phyloP scores from a whole-genome alignment of 306 rosid species.

The Neltuma alba region DNA sequence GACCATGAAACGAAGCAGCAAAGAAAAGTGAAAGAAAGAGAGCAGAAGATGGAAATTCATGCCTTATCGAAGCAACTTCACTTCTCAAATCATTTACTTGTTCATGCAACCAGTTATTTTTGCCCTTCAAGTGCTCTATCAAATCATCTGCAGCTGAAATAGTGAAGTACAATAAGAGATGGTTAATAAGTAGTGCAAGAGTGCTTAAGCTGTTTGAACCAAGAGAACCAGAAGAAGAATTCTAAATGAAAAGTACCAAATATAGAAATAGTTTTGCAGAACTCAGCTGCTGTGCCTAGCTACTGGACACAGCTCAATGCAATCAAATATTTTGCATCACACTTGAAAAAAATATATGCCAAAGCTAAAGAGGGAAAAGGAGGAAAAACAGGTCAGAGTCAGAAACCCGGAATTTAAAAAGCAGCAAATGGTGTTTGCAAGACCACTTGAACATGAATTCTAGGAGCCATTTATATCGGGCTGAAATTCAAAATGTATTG shows the following conservation, averaged over 20 bases:
- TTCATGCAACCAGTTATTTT: constrained; percentile 59
- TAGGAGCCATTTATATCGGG: background rate
- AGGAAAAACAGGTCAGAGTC: background rate
- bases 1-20: background rate
- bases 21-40: background rate
- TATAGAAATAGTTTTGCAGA: background rate
- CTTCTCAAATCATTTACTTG: constrained; percentile 65
- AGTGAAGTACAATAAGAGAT: constrained; percentile 8
- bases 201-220: constrained; percentile 11
- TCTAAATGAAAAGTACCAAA: background rate
- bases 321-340: background rate
- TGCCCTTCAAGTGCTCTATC: constrained; percentile 63
- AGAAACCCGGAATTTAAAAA: background rate
- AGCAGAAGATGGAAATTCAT: constrained; percentile 32
- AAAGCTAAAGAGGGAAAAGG: background rate
- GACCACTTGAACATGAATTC: background rate
- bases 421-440: background rate
- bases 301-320: background rate
- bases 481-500: background rate
- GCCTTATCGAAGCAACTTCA: constrained; percentile 72
- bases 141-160: constrained; percentile 78
- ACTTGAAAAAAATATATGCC: constrained; percentile 8
- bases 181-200: background rate
- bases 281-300: constrained; percentile 4
- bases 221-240: background rate